Evolutionary conservation across 805 yeast genomes (phyloP).

Genomic region (Zygosaccharomyces rouxii): DNA sequence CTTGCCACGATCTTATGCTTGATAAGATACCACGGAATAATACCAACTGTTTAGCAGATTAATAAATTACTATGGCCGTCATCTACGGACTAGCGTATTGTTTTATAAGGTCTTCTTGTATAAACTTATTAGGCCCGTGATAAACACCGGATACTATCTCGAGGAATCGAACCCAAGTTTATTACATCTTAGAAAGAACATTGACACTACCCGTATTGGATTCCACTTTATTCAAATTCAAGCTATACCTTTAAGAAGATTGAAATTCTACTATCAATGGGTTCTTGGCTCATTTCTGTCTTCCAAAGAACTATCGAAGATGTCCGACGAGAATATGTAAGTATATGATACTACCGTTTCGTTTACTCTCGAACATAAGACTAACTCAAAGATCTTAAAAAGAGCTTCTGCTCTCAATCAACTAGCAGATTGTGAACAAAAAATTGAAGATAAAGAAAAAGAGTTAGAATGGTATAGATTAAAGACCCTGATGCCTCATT

Average conservation of each 20-base stretch:
- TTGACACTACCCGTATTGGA: no score
- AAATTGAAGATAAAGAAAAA: conserved; percentile 55
- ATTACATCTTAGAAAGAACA: no score
- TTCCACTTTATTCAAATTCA: no score
- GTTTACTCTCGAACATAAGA: neutral
- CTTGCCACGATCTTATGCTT: no score
- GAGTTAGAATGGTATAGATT: conserved; percentile 53
- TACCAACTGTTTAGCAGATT: no score
- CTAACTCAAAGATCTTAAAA: conserved; percentile 3
- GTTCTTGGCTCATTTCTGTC: neutral
- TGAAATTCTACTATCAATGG: neutral
- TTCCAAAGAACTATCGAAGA: neutral
- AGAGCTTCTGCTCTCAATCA: conserved; percentile 38
- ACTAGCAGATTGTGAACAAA: conserved; percentile 54
- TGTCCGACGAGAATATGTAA: conserved; percentile 11
- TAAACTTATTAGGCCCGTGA: no score
- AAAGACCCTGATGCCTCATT: conserved; percentile 52
- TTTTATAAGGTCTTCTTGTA: no score
- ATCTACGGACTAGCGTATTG: no score
- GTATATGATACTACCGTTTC: neutral
- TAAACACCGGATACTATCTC: no score
- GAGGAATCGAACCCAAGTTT: no score
- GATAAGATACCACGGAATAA: no score
- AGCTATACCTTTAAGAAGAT: neutral
- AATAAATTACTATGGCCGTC: no score